Evolutionary conservation across 495 filamentous ascomycete genomes (phyloP), one percentile per base, ranked within the genome.

Genomic region (Penicillium lagena): DNA sequence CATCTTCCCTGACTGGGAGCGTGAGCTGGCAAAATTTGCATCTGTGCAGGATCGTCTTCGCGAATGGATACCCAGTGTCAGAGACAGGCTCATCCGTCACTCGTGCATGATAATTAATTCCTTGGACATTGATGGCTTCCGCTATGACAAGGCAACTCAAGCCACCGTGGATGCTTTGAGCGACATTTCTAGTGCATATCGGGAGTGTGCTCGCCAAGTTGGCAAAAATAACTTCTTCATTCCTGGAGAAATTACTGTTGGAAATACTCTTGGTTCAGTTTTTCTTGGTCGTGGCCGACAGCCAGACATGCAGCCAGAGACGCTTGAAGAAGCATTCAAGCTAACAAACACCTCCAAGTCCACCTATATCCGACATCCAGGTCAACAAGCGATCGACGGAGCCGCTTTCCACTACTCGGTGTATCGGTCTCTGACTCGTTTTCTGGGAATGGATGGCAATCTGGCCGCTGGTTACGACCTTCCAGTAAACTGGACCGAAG

Each of bases 41-140:
- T 85, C 76, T 31, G 85, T 87, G 4, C 84, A 89, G 59, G 84
- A 89, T 54, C 81, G 84, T 46, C 68, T 89, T 9, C 79, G 84
- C 28, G 84, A 86, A 50, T 88, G 84, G 84, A 53, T 75, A 9
- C 79, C 81, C 4, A 68, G 69, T 30, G 84, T 87, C 3, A 59
- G 69, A 17, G 67, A 76, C 31, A 77, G 78, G 36, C 58, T 89
- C 28, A 70, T 76, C 35, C 75, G 69, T 27, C 84, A 87, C 44
- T 82, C 82, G 6, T 87, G 83, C 57, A 78, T 85, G 60, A 66
- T 78, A 1, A 81, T 87, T 37, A 57, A 62, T 14, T 76, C 72
- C 39, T 63, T 86, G n/a, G 82, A 86, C 52, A 76, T 86, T 33
- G 82, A 86, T 46, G 82, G 81, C 0, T 86, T 76, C 52, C 81